A percentile compares a stretch with the other conserved stretches of the same genome.
phyloP scores from a whole-genome alignment of 1,139 yeast species.

The Taphrina confusa region DNA sequence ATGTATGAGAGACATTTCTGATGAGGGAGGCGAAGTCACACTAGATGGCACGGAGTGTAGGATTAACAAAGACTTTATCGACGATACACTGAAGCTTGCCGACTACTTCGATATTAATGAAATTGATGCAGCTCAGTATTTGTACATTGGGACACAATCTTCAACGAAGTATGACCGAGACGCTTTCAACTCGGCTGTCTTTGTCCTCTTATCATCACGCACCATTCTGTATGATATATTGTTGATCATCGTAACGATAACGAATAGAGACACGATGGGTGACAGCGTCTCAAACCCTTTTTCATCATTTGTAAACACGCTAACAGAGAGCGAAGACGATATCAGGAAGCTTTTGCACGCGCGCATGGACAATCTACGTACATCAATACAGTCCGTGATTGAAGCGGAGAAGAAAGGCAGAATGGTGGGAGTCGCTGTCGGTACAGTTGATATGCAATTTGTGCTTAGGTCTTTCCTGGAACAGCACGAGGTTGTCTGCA shows the following conservation, averaged over 20 bases:
- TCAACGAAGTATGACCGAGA: slow-evolving; percentile 26
- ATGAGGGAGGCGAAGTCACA: not conserved
- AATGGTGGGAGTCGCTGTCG: not conserved
- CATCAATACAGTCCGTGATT: not conserved
- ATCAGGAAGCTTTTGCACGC: not conserved
- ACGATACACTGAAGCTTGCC: slow-evolving; percentile 18
- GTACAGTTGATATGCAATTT: not conserved
- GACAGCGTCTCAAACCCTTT: not conserved
- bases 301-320: not conserved
- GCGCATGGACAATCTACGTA: not conserved
- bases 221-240: slow-evolving; percentile 21
- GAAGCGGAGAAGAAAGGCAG: slow-evolving; percentile 2
- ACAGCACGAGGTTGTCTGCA: slow-evolving; percentile 10
- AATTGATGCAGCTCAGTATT: slow-evolving; percentile 22
- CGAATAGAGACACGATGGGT: not conserved
- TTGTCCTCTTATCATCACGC: slow-evolving; percentile 12
- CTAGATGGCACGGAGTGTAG: slow-evolving; percentile 9
- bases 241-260: slow-evolving; percentile 6
- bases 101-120: slow-evolving; percentile 31
- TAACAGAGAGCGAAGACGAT: not conserved
- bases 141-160: slow-evolving; percentile 26
- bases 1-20: not conserved
- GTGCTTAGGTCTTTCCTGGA: slow-evolving; percentile 14
- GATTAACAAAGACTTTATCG: slow-evolving; percentile 35
- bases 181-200: slow-evolving; percentile 23